Evolutionary conservation across 331 rosid genomes (phyloP).

Genomic region (Quercus lobata): DNA sequence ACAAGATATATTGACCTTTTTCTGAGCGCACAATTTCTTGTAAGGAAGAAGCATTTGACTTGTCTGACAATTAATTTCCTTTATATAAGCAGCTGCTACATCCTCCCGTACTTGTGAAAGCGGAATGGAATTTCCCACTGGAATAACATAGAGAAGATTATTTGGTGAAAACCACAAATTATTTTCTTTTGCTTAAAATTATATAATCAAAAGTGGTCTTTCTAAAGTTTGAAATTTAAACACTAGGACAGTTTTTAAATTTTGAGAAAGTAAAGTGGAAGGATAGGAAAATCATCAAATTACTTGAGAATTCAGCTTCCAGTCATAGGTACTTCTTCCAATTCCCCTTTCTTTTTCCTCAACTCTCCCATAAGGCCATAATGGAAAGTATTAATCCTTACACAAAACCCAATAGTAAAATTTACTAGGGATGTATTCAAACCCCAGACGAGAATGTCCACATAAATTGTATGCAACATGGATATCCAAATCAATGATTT

Average conservation of each 20-base stretch:
- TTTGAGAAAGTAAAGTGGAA: background rate
- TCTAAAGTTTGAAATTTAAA: background rate
- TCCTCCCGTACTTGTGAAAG: slow-evolving; percentile 60
- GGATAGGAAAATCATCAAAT: background rate
- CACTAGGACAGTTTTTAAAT: background rate
- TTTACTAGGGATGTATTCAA: background rate
- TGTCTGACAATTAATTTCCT: slow-evolving; percentile 63
- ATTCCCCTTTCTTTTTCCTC: background rate
- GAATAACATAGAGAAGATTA: slow-evolving; percentile 15
- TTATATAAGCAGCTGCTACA: slow-evolving; percentile 50
- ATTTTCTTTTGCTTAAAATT: background rate
- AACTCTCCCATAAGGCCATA: background rate
- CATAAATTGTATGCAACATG: background rate
- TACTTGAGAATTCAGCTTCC: background rate
- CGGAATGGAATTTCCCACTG: slow-evolving; percentile 78
- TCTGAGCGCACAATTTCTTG: slow-evolving; percentile 63
- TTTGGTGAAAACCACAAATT: background rate
- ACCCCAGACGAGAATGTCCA: background rate
- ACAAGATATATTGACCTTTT: slow-evolving; percentile 51
- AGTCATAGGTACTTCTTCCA: background rate
- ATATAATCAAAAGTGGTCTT: background rate
- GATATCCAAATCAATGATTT: background rate
- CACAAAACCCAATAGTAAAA: background rate
- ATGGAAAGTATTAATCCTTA: background rate
- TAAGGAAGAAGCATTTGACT: slow-evolving; percentile 67